Evolutionary conservation across 2,329 filamentous ascomycete genomes (phyloP).

Genomic region (Colletotrichum sp.): DNA sequence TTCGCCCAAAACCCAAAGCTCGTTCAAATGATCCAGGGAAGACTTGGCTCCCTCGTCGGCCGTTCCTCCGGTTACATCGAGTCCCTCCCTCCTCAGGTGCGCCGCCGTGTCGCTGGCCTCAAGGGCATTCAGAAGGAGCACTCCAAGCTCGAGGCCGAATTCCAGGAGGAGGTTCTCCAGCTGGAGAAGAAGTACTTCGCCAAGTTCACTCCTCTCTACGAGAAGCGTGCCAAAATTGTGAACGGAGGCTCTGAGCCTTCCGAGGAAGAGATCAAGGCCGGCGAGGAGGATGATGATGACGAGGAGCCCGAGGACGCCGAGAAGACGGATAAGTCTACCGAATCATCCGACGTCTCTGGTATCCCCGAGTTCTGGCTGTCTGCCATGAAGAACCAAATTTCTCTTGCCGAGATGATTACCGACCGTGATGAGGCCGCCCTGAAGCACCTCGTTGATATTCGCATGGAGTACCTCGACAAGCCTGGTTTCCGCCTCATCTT

Average conservation of each 20-base stretch:
- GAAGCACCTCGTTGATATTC: slow-evolving; percentile 88
- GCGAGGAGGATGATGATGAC: slow-evolving; percentile 80
- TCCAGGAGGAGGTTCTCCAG: slow-evolving; percentile 97
- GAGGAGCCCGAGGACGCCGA: slow-evolving; percentile 63
- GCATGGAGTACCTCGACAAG: slow-evolving; percentile 99
- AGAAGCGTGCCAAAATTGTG: slow-evolving; percentile 92
- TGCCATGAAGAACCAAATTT: slow-evolving; percentile 99
- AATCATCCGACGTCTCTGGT: slow-evolving; percentile 67
- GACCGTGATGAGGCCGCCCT: slow-evolving; percentile 95
- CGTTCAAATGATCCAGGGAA: slow-evolving; percentile 97
- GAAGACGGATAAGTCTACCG: slow-evolving; percentile 57
- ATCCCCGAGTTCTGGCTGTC: slow-evolving; percentile 99
- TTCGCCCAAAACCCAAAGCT: slow-evolving; percentile 96
- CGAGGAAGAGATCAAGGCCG: slow-evolving; percentile 84
- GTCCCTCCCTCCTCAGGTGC: slow-evolving; percentile 87
- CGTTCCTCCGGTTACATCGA: slow-evolving; percentile 98
- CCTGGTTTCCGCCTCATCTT: slow-evolving; percentile 98
- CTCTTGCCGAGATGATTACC: slow-evolving; percentile 97
- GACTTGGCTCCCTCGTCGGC: slow-evolving; percentile 90
- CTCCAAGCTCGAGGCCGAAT: slow-evolving; percentile 96
- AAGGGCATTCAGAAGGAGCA: slow-evolving; percentile 99
- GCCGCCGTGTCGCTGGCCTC: slow-evolving; percentile 90
- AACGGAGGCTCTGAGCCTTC: slow-evolving; percentile 88
- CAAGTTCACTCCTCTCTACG: slow-evolving; percentile 96
- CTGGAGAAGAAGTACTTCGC: slow-evolving; percentile 99